Conservation (phyloP, 352 stramenopile genomes). For the Pythium plurisporium region DNA sequence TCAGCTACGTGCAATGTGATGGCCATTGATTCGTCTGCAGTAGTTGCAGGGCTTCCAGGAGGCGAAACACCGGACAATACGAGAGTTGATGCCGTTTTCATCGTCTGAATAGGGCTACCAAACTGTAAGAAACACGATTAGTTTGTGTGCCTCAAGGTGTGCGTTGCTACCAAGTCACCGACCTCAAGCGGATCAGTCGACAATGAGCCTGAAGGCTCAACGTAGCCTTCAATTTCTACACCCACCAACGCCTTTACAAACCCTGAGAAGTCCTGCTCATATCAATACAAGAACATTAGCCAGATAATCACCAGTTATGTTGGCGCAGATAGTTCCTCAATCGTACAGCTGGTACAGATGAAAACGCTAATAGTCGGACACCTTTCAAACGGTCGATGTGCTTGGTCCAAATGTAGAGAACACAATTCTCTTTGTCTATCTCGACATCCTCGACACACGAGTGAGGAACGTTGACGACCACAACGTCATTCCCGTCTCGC, state of each 20-base stretch:
- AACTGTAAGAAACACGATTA: conserved; percentile 1
- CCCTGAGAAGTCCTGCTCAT: conserved; percentile 21
- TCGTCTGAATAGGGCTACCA: conserved; percentile 20
- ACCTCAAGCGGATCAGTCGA: conserved; percentile 5
- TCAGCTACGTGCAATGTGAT: background rate
- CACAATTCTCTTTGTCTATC: conserved; percentile 24
- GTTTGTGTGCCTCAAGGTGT: background rate
- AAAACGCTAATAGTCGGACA: conserved; percentile 25
- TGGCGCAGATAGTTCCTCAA: background rate
- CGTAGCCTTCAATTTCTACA: conserved; percentile 23
- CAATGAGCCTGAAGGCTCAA: background rate
- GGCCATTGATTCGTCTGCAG: conserved; percentile 6
- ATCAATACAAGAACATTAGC: too few relatives aligned
- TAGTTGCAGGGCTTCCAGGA: conserved; percentile 3
- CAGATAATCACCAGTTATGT: too few relatives aligned
- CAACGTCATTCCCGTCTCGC: conserved; percentile 29
- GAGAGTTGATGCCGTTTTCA: conserved; percentile 19
- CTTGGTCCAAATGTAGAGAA: conserved; percentile 33
- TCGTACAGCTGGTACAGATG: conserved; percentile 11
- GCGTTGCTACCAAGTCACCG: background rate
- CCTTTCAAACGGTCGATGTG: conserved; percentile 23
- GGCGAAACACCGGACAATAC: background rate
- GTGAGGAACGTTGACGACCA: conserved; percentile 54
- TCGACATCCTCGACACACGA: conserved; percentile 38
- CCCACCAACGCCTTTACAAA: conserved; percentile 22